phyloP scores from a whole-genome alignment of 768 basidiomycete species.

The Suillus brevipes region DNA sequence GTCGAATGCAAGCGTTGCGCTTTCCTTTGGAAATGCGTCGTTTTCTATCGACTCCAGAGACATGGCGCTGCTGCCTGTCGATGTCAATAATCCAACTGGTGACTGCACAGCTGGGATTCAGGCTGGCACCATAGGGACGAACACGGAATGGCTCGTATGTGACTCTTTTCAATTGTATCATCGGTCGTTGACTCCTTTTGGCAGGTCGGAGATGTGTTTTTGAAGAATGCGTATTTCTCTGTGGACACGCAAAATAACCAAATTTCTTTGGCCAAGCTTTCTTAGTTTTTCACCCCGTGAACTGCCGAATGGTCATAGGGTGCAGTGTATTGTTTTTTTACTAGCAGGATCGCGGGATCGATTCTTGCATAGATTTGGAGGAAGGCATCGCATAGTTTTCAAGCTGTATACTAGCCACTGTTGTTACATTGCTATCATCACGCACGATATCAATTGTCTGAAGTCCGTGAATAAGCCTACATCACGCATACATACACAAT shows the following conservation, averaged over 20 bases:
- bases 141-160: slow-evolving; percentile 68
- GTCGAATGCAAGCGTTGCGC: slow-evolving; percentile 48
- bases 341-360: slow-evolving; percentile 13
- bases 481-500: neutral
- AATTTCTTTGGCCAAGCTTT: slow-evolving; percentile 58
- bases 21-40: slow-evolving; percentile 56
- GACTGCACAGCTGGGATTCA: slow-evolving; percentile 73
- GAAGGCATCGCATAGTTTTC: neutral
- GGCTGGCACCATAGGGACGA: slow-evolving; percentile 57
- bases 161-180: neutral
- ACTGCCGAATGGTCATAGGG: neutral
- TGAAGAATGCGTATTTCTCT: slow-evolving; percentile 78
- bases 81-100: slow-evolving; percentile 52
- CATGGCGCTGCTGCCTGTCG: slow-evolving; percentile 56
- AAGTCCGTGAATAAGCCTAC: neutral
- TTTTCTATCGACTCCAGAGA: slow-evolving; percentile 71
- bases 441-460: neutral
- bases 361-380: neutral
- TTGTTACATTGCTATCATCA: neutral
- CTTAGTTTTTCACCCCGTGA: slow-evolving; percentile 28
- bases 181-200: neutral
- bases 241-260: slow-evolving; percentile 58
- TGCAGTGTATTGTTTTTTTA: neutral
- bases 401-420: slow-evolving; percentile 3
- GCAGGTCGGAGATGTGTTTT: slow-evolving; percentile 66